Evolutionary conservation across 768 basidiomycete species (phyloP), one percentile per base, ranked within the genome.

Genomic region (Epithele typhae): DNA sequence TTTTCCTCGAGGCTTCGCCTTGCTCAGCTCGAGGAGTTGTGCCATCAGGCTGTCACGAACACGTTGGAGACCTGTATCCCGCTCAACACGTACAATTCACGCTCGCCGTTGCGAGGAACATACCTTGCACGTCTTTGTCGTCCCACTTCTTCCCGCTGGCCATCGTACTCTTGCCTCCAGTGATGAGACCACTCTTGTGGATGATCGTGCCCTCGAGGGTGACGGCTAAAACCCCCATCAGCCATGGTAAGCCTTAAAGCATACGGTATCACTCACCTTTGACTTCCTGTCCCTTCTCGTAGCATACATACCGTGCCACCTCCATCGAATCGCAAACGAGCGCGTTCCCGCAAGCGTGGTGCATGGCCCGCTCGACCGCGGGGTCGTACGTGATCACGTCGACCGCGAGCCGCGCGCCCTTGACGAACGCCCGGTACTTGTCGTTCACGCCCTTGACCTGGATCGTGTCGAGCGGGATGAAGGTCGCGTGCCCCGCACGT

Each of bases 381-480:
- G 91, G 75, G 52, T 95, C 67, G 48, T 65, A 80, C 48, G 77
- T 66, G 46, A 83, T 77, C 24, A 81, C 75, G 53, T 83, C 81
- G 40, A 82, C 72, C 0, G 79, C 81, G 5, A 83, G 67, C 8
- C 80, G 68, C 0, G 81, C 78, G 9, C 80, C 80, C 56, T 92
- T 90, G 2, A 87, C 90, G 59, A 94, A 91, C 5, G 87, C 84
- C 19, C 96, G 84, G 68, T 89, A 92, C 64, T 92, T 93, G 68
- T 98, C 96, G 54, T 93, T 92, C 53, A 92, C 75, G 2, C 92
- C 84, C 64, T 95, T 97, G 25, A 87, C 86, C 60, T 92, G 90
- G 55, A 98, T 95, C 8, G 92, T 94, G 64, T 98, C 95, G n/a
- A 99, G 82, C 0, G 96, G 96, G 37, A 99, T 87, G 70, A 98